phyloP scores from a whole-genome alignment of 1,284 basidiomycete species.

The Chalciporus sp. region DNA sequence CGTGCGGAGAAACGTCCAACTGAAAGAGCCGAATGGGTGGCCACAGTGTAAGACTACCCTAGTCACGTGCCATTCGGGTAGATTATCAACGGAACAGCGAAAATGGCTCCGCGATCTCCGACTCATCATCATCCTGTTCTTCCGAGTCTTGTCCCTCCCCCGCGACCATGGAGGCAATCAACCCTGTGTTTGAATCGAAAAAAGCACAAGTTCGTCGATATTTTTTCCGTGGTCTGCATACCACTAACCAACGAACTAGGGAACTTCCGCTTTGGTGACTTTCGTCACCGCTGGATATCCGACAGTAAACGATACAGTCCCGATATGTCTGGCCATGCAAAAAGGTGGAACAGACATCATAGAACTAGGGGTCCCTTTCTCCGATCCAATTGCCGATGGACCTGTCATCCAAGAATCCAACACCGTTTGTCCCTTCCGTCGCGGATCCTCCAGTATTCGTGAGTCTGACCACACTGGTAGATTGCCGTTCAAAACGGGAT shows the following conservation, averaged over 20 bases:
- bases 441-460: background rate
- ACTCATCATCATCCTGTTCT: too few relatives aligned
- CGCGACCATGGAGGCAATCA: constrained; percentile 72
- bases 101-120: too few relatives aligned
- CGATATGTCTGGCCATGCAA: constrained; percentile 89
- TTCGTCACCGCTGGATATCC: constrained; percentile 95
- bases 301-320: constrained; percentile 76
- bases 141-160: too few relatives aligned
- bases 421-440: constrained; percentile 56
- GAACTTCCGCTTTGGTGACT: constrained; percentile 76
- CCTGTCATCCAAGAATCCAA: constrained; percentile 92
- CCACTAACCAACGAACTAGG: constrained; percentile 48
- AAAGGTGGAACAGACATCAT: constrained; percentile 94
- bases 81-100: background rate
- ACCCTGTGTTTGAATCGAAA: constrained; percentile 73
- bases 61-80: background rate
- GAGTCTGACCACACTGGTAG: constrained; percentile 43
- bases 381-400: constrained; percentile 95
- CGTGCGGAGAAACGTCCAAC: too few relatives aligned
- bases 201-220: constrained; percentile 55
- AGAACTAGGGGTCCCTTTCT: constrained; percentile 95
- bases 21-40: too few relatives aligned
- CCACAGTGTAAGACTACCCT: too few relatives aligned
- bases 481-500: constrained; percentile 81
- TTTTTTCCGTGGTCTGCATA: background rate